Conservation (phyloP, 495 filamentous ascomycete species). For the Cryomyces minteri region DNA sequence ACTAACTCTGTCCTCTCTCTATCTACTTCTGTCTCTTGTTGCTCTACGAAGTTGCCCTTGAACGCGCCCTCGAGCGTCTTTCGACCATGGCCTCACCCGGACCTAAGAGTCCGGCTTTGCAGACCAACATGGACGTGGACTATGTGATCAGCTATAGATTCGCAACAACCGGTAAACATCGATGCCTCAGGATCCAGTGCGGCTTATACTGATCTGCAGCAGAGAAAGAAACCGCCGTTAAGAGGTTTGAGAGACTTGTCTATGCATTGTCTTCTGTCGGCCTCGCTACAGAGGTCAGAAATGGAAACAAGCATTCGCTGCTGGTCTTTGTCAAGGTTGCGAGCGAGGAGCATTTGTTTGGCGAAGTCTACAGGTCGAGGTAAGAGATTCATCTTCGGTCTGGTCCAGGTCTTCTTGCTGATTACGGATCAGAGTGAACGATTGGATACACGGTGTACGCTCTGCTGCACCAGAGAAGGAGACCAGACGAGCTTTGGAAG, state of each 20-base stretch:
- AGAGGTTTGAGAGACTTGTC: constrained; percentile 58
- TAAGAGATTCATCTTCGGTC: constrained; percentile 10
- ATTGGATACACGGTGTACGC: constrained; percentile 89
- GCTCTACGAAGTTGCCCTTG: too few relatives aligned
- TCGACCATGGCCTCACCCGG: background rate
- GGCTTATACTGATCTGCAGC: constrained; percentile 40
- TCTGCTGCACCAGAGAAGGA: constrained; percentile 60
- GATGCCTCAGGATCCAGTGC: too few relatives aligned
- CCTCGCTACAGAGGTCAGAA: constrained; percentile 68
- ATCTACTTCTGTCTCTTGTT: too few relatives aligned
- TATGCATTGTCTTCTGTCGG: constrained; percentile 52
- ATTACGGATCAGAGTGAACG: constrained; percentile 47
- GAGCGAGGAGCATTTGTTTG: constrained; percentile 40
- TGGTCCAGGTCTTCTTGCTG: background rate
- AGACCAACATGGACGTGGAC: constrained; percentile 59
- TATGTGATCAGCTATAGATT: constrained; percentile 81
- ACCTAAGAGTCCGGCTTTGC: constrained; percentile 16
- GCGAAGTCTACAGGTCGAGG: constrained; percentile 36
- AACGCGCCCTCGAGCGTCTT: too few relatives aligned
- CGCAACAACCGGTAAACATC: constrained; percentile 9
- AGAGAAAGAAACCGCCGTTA: constrained; percentile 51
- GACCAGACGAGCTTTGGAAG: constrained; percentile 37
- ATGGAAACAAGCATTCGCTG: constrained; percentile 56
- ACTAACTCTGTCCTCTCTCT: too few relatives aligned
- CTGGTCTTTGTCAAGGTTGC: constrained; percentile 70